Evolutionary conservation across 2,329 filamentous ascomycete genomes (phyloP).

Genomic region (Diaporthe sp.): DNA sequence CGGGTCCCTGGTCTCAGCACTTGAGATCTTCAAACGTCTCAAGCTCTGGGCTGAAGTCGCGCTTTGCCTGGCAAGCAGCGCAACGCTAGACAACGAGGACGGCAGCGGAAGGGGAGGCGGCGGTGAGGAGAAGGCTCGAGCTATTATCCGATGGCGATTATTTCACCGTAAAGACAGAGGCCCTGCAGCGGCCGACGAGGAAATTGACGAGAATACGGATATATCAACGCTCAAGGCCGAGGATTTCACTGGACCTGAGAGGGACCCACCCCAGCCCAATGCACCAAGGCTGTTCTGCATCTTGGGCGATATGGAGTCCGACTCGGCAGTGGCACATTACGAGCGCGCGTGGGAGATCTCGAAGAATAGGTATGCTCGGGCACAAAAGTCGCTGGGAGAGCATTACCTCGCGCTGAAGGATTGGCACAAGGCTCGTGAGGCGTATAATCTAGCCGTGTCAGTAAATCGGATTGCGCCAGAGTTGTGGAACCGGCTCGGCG

Average conservation of each 20-base stretch:
- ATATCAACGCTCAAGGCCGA: conserved; percentile 66
- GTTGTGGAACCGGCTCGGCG: conserved; percentile 92
- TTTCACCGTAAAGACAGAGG: conserved; percentile 72
- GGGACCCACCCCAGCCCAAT: conserved; percentile 80
- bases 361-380: conserved; percentile 82
- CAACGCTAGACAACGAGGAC: conserved; percentile 72
- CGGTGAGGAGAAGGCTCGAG: conserved; percentile 83
- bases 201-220: conserved; percentile 68
- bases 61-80: conserved; percentile 80
- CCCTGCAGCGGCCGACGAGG: conserved; percentile 48
- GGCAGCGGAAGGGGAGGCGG: conserved; percentile 65
- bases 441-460: conserved; percentile 81
- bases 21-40: conserved; percentile 95
- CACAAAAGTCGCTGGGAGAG: conserved; percentile 88
- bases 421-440: conserved; percentile 77
- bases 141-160: conserved; percentile 81
- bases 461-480: conserved; percentile 86
- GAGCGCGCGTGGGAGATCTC: conserved; percentile 91
- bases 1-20: conserved; percentile 87
- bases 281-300: conserved; percentile 93
- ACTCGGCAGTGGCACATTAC: conserved; percentile 75
- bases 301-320: conserved; percentile 86
- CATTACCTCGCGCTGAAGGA: conserved; percentile 78
- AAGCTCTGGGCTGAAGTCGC: conserved; percentile 96
- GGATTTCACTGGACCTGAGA: conserved; percentile 72